Conservation (phyloP, 1,284 basidiomycete genomes). For the Ustilago crameri region DNA sequence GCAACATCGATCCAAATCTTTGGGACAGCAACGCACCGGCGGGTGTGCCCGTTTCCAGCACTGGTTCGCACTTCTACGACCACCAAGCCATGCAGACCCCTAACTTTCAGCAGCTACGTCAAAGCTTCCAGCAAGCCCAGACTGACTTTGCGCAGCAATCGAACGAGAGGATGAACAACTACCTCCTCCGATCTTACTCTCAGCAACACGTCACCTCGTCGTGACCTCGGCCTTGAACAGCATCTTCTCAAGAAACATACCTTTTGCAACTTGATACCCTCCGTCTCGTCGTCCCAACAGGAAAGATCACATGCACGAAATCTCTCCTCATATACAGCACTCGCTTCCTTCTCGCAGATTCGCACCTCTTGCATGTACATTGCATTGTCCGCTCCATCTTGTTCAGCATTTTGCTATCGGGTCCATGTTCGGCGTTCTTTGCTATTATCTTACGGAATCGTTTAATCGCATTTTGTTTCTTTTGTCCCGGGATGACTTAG, state of each 20-base stretch:
- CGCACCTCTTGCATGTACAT: constrained; percentile 6
- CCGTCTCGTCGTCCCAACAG: background rate
- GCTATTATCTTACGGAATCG: constrained; percentile 9
- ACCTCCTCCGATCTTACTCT: constrained; percentile 12
- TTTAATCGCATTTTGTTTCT: constrained; percentile 10
- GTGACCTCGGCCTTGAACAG: background rate
- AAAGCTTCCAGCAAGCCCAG: constrained; percentile 9
- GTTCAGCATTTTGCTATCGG: background rate
- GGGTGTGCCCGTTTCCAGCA: constrained; percentile 9
- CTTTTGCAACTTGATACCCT: background rate
- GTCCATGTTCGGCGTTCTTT: background rate
- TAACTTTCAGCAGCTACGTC: constrained; percentile 1
- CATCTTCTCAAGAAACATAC: background rate
- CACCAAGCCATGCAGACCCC: constrained; percentile 8
- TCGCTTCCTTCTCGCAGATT: background rate
- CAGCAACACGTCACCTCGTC: constrained; percentile 15
- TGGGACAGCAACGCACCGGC: constrained; percentile 19
- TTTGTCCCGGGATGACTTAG: no score
- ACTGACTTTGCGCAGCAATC: constrained; percentile 15
- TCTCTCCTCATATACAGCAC: background rate
- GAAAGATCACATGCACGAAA: background rate
- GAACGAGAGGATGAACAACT: constrained; percentile 9
- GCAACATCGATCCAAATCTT: constrained; percentile 25
- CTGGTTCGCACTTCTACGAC: constrained; percentile 25
- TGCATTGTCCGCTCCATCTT: constrained; percentile 2